Base-by-base conservation (phyloP, 2,329 filamentous ascomycete species). In the Fusarium keratoplasticum region DNA sequence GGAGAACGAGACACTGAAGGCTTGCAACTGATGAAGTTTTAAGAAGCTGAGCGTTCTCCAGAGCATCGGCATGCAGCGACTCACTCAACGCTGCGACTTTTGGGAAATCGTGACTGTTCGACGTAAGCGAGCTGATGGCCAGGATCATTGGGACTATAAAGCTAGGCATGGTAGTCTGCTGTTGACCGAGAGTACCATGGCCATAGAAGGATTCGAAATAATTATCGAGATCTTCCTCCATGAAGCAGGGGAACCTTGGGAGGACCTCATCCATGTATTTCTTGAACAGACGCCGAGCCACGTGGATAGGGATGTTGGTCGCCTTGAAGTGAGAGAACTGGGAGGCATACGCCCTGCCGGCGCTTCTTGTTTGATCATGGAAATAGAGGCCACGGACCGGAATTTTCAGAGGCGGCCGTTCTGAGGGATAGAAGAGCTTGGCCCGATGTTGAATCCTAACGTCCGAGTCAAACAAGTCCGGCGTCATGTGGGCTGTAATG, bases 1-100 rank as follows among this genome's bases (percentile, higher is more conserved):
- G 68, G 16, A 77, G 47, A 3, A 77, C 61, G 67, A 69, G n/a
- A 10, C 50, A 27, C 29, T 54, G 50, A 31, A 54, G 50, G n/a
- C 18, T 31, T 33, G 6, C 50, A 13, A 54, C 1, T 4, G 50
- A 54, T 11, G 50, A 22, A 11, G 20, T 29, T 6, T 33, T 54
- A 7, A 54, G 29, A 54, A 54, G 29, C 27, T 54, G 18, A 2
- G n/a, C 29, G 50, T 54, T n/a, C 4, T 33, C 27, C 11, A 54
- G 27, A 5, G 50, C 50, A 20, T 54, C 50, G 13, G 50, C 50
- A 5, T 54, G 50, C 11, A 54, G 10, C 18, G 50, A 29, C n/a
- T 54, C 50, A 8, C 50, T 33, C 50, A 54, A 33, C 6, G 50
- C 50, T 29, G 50, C 11, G 27, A 54, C 50, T 54, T 54, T 54